Evolutionary conservation across 306 rosid species (phyloP).

Genomic region (Prunus fruticosa): DNA sequence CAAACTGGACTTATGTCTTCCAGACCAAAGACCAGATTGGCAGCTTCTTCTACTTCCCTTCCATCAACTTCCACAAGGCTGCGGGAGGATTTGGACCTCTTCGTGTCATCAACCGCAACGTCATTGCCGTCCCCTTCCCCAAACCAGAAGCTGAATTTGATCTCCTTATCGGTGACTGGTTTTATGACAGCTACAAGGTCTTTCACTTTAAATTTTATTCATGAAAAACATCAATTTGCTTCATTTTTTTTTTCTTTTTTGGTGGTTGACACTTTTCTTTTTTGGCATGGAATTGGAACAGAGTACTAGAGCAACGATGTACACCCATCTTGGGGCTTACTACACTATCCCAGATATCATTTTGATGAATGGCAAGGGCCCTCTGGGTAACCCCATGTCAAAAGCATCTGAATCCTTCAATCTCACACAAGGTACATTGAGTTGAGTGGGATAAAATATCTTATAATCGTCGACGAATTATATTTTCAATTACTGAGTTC

Average conservation of each 20-base stretch:
- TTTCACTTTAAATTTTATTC: neutral
- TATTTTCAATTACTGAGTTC: neutral
- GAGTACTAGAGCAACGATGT: constrained; percentile 41
- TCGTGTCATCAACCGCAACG: constrained; percentile 51
- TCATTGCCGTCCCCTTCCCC: constrained; percentile 64
- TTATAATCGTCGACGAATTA: no score
- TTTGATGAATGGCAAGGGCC: constrained; percentile 73
- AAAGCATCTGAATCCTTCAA: constrained; percentile 47
- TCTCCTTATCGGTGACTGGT: constrained; percentile 84
- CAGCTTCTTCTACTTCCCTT: constrained; percentile 79
- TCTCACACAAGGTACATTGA: constrained; percentile 57
- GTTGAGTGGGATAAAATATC: no score
- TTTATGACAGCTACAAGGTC: constrained; percentile 64
- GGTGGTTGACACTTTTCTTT: neutral
- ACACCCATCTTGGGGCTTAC: neutral
- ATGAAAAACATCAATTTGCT: neutral
- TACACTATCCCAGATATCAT: constrained; percentile 39
- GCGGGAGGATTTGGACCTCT: constrained; percentile 82
- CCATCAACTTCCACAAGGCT: constrained; percentile 73
- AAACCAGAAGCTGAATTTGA: constrained; percentile 77
- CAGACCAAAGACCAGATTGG: constrained; percentile 83
- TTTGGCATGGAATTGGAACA: constrained; percentile 22
- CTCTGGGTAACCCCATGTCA: constrained; percentile 36
- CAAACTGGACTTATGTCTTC: constrained; percentile 70
- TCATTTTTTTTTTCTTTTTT: neutral